phyloP scores from a whole-genome alignment of 2,329 filamentous ascomycete species.

The Sporothrix variecibatus region DNA sequence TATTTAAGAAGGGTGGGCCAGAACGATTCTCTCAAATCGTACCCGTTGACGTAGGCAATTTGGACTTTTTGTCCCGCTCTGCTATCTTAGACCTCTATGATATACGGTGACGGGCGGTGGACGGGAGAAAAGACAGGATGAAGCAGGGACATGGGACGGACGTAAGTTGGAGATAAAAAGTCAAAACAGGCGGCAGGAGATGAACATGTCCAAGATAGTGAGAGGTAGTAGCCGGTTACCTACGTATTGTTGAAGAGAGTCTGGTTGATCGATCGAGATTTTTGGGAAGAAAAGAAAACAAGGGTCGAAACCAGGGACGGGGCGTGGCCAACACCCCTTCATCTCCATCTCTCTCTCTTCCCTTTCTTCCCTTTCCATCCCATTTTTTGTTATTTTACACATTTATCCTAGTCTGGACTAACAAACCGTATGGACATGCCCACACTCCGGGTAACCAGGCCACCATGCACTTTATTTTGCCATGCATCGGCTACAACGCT shows the following conservation, averaged over 20 bases:
- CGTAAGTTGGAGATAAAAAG: background rate
- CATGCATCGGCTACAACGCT: conserved; percentile 17
- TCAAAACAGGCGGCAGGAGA: background rate
- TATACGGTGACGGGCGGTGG: background rate
- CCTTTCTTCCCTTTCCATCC: background rate
- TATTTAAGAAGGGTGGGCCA: background rate
- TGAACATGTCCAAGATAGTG: background rate
- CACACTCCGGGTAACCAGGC: conserved; percentile 21
- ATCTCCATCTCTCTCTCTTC: background rate
- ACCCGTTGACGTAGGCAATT: conserved; percentile 6
- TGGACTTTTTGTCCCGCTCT: background rate
- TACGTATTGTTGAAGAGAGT: background rate
- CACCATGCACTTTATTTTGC: conserved; percentile 15
- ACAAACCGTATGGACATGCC: background rate
- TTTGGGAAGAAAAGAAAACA: background rate
- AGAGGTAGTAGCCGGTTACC: background rate
- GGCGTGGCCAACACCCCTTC: background rate
- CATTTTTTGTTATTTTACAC: background rate
- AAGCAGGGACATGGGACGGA: conserved; percentile 6
- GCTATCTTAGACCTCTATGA: background rate
- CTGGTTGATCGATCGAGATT: background rate
- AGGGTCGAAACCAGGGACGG: conserved; percentile 1
- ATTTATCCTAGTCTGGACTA: background rate
- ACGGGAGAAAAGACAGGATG: background rate
- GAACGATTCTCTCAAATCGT: background rate